Conservation (phyloP, 371 early-diverging fungal genomes). For the Mortierella sp. region DNA sequence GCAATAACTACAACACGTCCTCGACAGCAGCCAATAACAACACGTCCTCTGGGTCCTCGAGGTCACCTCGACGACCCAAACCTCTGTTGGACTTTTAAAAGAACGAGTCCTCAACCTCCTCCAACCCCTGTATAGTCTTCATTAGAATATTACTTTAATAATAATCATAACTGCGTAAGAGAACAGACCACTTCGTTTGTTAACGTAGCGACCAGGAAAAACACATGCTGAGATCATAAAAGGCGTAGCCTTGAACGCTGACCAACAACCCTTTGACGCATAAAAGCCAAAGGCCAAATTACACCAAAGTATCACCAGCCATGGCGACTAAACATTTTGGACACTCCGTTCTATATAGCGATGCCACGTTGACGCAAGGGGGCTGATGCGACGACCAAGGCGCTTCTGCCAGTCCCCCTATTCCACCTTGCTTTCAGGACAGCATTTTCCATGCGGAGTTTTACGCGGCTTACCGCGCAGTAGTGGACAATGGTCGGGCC, state of each 20-base stretch:
- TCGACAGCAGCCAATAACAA: background rate
- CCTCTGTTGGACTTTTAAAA: conserved; percentile 19
- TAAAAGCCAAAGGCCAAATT: background rate
- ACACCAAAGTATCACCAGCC: no score
- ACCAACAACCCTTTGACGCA: background rate
- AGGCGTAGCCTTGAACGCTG: background rate
- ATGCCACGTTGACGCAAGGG: conserved; percentile 8
- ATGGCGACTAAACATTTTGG: no score
- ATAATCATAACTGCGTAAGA: background rate
- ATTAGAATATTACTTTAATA: background rate
- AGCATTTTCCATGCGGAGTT: conserved; percentile 1
- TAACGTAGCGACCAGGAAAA: background rate
- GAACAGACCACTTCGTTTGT: background rate
- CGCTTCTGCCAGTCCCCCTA: background rate
- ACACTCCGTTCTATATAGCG: background rate
- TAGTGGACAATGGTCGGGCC: conserved; percentile 1
- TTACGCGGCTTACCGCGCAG: background rate
- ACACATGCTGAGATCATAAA: background rate
- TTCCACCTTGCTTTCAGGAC: background rate
- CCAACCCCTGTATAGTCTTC: background rate
- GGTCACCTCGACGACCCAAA: conserved; percentile 38
- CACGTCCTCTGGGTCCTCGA: conserved; percentile 3
- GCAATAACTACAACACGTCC: conserved; percentile 6
- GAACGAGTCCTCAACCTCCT: background rate
- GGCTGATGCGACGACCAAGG: conserved; percentile 5